These are phyloP conservation scores for Cicer pinnatifidum DNA, from an alignment of 306 rosid genomes.

Conservation along the genomic window DNA sequence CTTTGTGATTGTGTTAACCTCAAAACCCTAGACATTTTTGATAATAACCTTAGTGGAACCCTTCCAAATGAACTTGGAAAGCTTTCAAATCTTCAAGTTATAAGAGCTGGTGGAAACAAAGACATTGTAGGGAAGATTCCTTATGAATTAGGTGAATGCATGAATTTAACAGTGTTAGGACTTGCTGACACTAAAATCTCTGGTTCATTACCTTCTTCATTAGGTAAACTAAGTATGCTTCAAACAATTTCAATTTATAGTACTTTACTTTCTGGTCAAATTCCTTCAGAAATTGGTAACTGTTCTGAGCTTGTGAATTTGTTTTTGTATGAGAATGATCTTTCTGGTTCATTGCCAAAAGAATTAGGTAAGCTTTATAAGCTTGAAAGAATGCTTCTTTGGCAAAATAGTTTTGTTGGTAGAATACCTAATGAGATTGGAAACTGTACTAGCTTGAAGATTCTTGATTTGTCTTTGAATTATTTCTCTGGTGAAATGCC, in stretches of 20 bases:
- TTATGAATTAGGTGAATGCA: constrained; percentile 65
- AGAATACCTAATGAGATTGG: constrained; percentile 78
- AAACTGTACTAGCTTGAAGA: constrained; percentile 63
- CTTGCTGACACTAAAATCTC: constrained; percentile 80
- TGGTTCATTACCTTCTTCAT: constrained; percentile 68
- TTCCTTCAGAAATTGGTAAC: constrained; percentile 84
- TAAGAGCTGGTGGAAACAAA: constrained; percentile 83
- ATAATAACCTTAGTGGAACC: constrained; percentile 61
- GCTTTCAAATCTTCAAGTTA: constrained; percentile 58
- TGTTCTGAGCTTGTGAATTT: constrained; percentile 83
- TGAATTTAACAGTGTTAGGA: constrained; percentile 65
- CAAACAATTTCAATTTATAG: constrained; percentile 76
- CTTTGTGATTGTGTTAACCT: constrained; percentile 61
- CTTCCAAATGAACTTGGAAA: constrained; percentile 65
- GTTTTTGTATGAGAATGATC: constrained; percentile 72
- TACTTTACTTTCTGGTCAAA: constrained; percentile 73
- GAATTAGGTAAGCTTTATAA: constrained; percentile 75
- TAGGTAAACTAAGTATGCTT: constrained; percentile 66
- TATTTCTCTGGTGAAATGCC: constrained; percentile 78
- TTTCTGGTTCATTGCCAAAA: constrained; percentile 69
- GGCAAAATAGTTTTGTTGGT: constrained; percentile 75
- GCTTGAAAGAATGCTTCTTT: constrained; percentile 73
- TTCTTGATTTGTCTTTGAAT: constrained; percentile 72
- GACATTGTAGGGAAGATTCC: constrained; percentile 72
- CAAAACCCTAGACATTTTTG: constrained; percentile 62